Evolutionary conservation across 306 rosid species (phyloP).

Genomic region (Oemleria cerasiformis): DNA sequence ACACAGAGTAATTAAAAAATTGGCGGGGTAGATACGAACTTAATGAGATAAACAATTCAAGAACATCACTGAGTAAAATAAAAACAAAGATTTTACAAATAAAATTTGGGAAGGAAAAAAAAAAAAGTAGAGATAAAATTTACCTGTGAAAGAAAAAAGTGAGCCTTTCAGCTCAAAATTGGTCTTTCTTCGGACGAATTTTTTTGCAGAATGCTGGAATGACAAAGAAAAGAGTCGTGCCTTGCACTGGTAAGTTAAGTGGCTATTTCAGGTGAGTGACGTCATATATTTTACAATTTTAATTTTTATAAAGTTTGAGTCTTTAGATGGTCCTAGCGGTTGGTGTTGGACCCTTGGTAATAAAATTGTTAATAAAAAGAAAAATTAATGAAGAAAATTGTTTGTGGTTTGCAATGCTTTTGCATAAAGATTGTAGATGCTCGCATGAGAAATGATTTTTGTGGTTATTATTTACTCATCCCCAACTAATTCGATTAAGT

Average conservation of each 20-base stretch:
- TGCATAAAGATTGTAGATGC: too few species aligned
- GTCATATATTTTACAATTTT: neutral
- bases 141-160: slow-evolving; percentile 3
- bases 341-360: too few species aligned
- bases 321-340: too few species aligned
- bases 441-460: too few species aligned
- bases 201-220: neutral
- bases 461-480: too few species aligned
- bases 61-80: neutral
- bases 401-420: neutral
- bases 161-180: slow-evolving; percentile 13
- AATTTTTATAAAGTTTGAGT: neutral
- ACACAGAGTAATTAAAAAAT: neutral
- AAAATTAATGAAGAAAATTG: neutral
- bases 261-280: slow-evolving; percentile 1
- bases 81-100: neutral
- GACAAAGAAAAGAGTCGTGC: neutral
- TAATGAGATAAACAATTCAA: neutral
- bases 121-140: neutral
- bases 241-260: neutral
- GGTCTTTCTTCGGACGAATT: neutral
- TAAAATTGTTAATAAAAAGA: neutral
- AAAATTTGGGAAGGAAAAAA: neutral
- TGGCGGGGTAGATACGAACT: neutral
- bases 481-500: too few species aligned